phyloP scores from a whole-genome alignment of 768 basidiomycete species.

The Suillus discolor region DNA sequence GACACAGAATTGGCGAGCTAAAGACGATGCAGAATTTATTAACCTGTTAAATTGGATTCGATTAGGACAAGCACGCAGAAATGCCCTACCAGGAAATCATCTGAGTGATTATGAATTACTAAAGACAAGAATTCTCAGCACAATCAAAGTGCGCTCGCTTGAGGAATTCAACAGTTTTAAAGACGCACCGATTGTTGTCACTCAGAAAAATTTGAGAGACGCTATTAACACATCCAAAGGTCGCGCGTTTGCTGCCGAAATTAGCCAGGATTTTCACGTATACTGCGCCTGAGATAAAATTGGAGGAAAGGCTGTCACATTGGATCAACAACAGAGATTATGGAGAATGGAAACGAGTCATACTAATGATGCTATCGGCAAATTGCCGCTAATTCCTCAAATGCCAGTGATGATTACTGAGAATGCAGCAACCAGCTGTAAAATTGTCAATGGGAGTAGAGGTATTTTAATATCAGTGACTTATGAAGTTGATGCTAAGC shows the following conservation, averaged over 20 bases:
- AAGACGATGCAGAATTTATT: not conserved
- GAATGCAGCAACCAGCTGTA: not conserved
- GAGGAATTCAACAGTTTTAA: not conserved
- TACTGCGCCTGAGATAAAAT: not conserved
- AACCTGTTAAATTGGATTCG: not conserved
- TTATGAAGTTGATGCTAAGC: not conserved
- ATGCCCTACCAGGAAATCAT: too few relatives aligned
- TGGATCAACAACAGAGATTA: not conserved
- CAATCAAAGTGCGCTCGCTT: accelerated
- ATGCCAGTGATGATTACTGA: not conserved
- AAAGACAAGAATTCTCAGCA: not conserved
- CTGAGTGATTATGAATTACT: not conserved
- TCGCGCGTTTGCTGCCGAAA: accelerated
- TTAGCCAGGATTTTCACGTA: not conserved
- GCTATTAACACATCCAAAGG: not conserved
- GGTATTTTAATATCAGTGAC: not conserved
- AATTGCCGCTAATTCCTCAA: not conserved
- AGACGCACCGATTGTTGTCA: not conserved
- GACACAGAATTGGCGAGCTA: not conserved
- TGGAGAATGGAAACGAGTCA: not conserved
- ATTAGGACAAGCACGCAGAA: not conserved
- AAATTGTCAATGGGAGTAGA: not conserved
- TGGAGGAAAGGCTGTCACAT: not conserved
- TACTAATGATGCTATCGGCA: not conserved
- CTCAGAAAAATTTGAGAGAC: not conserved